Evolutionary conservation across 257 asterid species (phyloP).

Genomic region (Nicotiana benthamiana): DNA sequence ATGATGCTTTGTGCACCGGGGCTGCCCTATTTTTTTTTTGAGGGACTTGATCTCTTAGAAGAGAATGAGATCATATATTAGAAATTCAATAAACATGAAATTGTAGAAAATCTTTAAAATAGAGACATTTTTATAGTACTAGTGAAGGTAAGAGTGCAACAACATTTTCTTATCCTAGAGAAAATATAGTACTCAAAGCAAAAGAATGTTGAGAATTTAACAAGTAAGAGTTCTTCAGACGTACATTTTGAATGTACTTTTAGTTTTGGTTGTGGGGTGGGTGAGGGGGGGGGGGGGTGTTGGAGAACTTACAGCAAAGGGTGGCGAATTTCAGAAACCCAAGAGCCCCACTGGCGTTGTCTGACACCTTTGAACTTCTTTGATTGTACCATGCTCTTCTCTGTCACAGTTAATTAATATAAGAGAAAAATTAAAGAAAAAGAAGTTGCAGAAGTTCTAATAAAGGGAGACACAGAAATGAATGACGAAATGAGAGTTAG

Average conservation of each 20-base stretch:
- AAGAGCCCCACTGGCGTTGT: constrained; percentile 89
- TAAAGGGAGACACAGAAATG: neutral
- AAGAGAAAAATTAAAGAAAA: neutral
- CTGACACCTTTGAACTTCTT: constrained; percentile 81
- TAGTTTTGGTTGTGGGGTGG: neutral
- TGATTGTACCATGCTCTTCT: constrained; percentile 39
- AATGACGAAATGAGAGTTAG: neutral
- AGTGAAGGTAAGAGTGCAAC: neutral
- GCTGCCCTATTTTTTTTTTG: no score
- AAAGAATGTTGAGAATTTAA: neutral
- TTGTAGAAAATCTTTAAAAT: neutral
- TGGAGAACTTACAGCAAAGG: constrained; percentile 54
- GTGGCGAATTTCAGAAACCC: constrained; percentile 84
- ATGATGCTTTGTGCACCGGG: no score
- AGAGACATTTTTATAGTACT: neutral
- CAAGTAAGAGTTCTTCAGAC: neutral
- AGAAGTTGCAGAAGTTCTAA: neutral
- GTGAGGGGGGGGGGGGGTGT: neutral
- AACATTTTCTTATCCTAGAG: neutral
- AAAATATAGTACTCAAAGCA: neutral
- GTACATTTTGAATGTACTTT: neutral
- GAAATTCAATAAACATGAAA: neutral
- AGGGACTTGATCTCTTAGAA: neutral
- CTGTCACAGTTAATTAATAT: neutral
- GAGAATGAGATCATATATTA: neutral